Conservation (phyloP, 805 yeast genomes). For the Candida xyloterini region DNA sequence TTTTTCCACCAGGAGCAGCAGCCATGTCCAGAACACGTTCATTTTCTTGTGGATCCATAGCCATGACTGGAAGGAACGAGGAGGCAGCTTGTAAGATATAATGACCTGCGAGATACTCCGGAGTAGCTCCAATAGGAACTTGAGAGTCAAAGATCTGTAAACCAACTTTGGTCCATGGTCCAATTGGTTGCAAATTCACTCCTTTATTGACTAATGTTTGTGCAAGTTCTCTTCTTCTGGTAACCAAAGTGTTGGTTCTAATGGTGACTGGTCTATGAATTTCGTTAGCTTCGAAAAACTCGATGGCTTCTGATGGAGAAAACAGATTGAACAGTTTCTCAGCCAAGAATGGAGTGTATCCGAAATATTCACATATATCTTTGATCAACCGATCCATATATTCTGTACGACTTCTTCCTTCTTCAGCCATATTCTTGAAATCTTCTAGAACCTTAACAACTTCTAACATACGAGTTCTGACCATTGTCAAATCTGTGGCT, state of each 20-base stretch:
- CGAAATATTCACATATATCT: constrained; percentile 92
- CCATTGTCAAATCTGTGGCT: constrained; percentile 71
- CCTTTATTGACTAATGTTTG: constrained; percentile 95
- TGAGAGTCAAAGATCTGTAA: constrained; percentile 96
- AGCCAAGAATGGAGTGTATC: constrained; percentile 88
- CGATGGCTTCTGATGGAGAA: constrained; percentile 95
- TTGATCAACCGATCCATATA: constrained; percentile 72
- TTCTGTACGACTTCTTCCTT: constrained; percentile 81
- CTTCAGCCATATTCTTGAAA: constrained; percentile 77
- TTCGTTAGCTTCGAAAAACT: constrained; percentile 97
- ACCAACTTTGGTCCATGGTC: constrained; percentile 98
- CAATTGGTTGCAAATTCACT: constrained; percentile 95
- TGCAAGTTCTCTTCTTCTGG: constrained; percentile 94
- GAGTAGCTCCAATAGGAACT: constrained; percentile 99
- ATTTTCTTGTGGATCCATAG: constrained; percentile 93
- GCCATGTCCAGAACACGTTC: constrained; percentile 98
- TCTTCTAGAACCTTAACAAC: constrained; percentile 91
- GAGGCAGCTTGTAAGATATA: constrained; percentile 98
- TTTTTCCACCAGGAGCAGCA: constrained; percentile 99
- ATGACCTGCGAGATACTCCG: constrained; percentile 97
- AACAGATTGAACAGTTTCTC: constrained; percentile 90
- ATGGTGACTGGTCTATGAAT: constrained; percentile 94
- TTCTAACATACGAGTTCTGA: constrained; percentile 93
- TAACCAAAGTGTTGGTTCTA: constrained; percentile 93
- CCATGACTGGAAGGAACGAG: constrained; percentile 96